A percentile compares a stretch with the other conserved stretches of the same genome.
phyloP scores from a whole-genome alignment of 2,329 filamentous ascomycete species.

The Periconia digitata region DNA sequence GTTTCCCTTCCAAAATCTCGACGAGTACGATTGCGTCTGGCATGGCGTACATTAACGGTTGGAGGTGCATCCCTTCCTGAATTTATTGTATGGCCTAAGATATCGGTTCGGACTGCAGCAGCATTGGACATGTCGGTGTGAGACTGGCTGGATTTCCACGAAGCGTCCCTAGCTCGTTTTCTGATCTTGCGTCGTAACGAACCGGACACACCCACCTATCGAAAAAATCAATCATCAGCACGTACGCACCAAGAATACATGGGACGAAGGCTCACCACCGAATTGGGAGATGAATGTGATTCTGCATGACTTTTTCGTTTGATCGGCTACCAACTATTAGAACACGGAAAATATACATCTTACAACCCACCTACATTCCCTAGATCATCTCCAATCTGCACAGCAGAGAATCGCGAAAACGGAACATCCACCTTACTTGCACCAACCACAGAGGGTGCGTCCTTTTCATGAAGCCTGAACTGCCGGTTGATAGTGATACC shows the following conservation, averaged over 20 bases:
- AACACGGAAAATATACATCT: neutral
- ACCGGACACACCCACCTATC: too few relatives aligned
- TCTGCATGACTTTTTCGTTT: neutral
- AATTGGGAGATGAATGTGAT: too few relatives aligned
- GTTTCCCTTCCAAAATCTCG: neutral
- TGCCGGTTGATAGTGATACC: slow-evolving; percentile 44
- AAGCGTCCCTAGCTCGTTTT: too few relatives aligned
- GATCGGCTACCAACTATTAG: slow-evolving; percentile 11
- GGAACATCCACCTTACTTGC: slow-evolving; percentile 55
- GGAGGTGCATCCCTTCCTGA: too few relatives aligned
- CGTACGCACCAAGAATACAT: too few relatives aligned
- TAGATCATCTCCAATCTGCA: neutral
- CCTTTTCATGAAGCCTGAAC: neutral
- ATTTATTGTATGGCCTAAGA: too few relatives aligned
- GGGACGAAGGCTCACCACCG: too few relatives aligned
- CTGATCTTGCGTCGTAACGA: too few relatives aligned
- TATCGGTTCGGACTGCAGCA: too few relatives aligned
- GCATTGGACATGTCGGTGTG: too few relatives aligned
- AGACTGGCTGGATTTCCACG: too few relatives aligned
- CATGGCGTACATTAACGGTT: neutral
- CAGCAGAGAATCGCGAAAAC: slow-evolving; percentile 39
- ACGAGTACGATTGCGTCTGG: neutral
- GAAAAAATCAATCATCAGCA: too few relatives aligned
- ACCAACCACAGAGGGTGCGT: slow-evolving; percentile 8
- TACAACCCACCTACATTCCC: slow-evolving; percentile 10